Evolutionary conservation across 2,329 filamentous ascomycete species (phyloP), one percentile per base, ranked within the genome.

Genomic region (Sporothrix brasiliensis): DNA sequence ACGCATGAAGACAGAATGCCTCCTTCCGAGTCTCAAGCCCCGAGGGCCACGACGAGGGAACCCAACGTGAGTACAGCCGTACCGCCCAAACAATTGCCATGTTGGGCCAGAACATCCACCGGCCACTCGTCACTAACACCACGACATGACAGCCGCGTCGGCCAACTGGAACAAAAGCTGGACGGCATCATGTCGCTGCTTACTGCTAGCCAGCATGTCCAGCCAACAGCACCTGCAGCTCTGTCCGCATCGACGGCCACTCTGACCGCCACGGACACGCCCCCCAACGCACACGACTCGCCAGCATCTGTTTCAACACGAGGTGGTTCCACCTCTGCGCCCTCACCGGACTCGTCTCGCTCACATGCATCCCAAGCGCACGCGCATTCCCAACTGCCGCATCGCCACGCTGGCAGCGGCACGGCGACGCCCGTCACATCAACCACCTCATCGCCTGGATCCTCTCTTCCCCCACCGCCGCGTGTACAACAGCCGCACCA

Each of bases 111-210:
- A 34, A 9, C 34, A 34, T 9, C 34, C 34, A 34, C 34, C 6
- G 9, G 34, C 34, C 34, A 34, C 34, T 34, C 34, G 34, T 5
- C 24, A 50, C 63, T 67, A 13, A 44, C 52, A 14, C 14, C 1
- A 24, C 13, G 27, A 4, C 34, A 80, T 4, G 14, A 4, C 24
- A 81, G 79, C 4, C 77, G 79, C 5, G 80, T 81, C 2, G 79
- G 78, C 6, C 79, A 80, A 68, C 54, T 81, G 2, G 80, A 81
- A 68, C 77, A 79, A 67, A 81, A 81, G 70, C 77, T 81, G 44
- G 79, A 81, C 21, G 79, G 79, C 61, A 77, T 81, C 65, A 79
- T 81, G 69, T 79, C 78, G 16, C 76, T 81, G 10, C 75, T 81
- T 19, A 78, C 78, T 1, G 76, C 77, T 11, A 78, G 74, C 65